Conservation (phyloP, 192 early-diverging fungal genomes). For the Coemansia sp. region DNA sequence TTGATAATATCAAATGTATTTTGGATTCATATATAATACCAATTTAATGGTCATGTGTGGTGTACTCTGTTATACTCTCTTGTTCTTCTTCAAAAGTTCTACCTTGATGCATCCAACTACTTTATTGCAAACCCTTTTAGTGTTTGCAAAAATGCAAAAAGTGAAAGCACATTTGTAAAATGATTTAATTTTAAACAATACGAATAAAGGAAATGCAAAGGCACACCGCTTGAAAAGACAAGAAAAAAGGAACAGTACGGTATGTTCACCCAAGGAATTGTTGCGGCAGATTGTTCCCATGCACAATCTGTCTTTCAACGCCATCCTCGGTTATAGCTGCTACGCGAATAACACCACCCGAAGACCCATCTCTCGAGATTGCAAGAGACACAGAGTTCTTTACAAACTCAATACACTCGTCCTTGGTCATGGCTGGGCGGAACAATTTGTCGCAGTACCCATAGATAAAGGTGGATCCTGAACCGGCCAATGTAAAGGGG, state of each 20-base stretch:
- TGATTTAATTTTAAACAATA: background rate
- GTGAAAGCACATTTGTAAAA: slow-evolving; percentile 7
- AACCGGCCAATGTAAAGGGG: slow-evolving; percentile 94
- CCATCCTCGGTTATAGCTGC: slow-evolving; percentile 90
- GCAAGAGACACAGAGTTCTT: slow-evolving; percentile 94
- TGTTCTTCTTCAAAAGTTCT: no score
- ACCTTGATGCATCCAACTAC: no score
- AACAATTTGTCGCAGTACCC: slow-evolving; percentile 95
- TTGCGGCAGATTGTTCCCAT: slow-evolving; percentile 73
- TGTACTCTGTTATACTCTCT: no score
- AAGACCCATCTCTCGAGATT: slow-evolving; percentile 95
- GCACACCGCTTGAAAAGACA: background rate
- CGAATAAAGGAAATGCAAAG: background rate
- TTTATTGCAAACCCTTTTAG: background rate
- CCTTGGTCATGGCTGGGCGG: slow-evolving; percentile 76
- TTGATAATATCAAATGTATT: no score
- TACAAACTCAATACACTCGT: slow-evolving; percentile 90
- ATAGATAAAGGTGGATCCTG: slow-evolving; percentile 96
- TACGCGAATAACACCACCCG: slow-evolving; percentile 93
- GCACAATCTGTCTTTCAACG: slow-evolving; percentile 86
- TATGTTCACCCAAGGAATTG: slow-evolving; percentile 36
- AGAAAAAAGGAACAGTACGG: background rate
- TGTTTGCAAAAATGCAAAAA: background rate
- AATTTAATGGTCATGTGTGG: no score
- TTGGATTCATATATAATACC: no score